Percentiles rank a stretch among this genome's conserved stretches.
phyloP scores from a whole-genome alignment of 169 alveolate genomes.

The Plasmodium blacklocki region DNA sequence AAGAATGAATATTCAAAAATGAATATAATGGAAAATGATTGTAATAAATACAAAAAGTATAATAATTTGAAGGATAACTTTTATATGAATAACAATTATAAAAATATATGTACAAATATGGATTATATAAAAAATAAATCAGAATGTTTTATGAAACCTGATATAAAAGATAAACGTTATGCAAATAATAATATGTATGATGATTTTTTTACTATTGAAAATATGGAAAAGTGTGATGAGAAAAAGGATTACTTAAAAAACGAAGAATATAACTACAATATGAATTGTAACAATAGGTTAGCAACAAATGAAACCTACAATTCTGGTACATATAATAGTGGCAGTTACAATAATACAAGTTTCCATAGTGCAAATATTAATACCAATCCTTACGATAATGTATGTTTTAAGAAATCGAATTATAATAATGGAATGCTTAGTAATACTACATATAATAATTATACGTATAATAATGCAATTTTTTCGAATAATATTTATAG shows the following conservation, averaged over 20 bases:
- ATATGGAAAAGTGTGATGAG: conserved; percentile 61
- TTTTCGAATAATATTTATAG: conserved; percentile 5
- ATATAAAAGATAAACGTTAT: conserved; percentile 33
- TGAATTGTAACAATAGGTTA: background rate
- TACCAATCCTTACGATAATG: too few relatives aligned
- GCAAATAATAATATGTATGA: conserved; percentile 70
- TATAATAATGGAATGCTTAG: too few relatives aligned
- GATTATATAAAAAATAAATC: conserved; percentile 52
- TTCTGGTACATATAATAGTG: background rate
- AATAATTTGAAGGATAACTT: conserved; percentile 66
- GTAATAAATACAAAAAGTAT: conserved; percentile 52
- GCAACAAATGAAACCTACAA: background rate
- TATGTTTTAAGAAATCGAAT: too few relatives aligned
- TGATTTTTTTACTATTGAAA: conserved; percentile 74
- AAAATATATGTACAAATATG: conserved; percentile 22
- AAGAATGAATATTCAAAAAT: conserved; percentile 15
- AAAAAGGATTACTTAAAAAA: conserved; percentile 59
- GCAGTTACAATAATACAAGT: background rate
- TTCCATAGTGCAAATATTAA: too few relatives aligned
- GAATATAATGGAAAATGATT: conserved; percentile 19
- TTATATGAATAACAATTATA: conserved; percentile 45
- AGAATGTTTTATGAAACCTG: conserved; percentile 22
- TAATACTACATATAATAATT: too few relatives aligned
- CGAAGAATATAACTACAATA: conserved; percentile 22
- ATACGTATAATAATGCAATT: too few relatives aligned